phyloP scores from a whole-genome alignment of 306 rosid genomes.

The Ochetophila trinervis region DNA sequence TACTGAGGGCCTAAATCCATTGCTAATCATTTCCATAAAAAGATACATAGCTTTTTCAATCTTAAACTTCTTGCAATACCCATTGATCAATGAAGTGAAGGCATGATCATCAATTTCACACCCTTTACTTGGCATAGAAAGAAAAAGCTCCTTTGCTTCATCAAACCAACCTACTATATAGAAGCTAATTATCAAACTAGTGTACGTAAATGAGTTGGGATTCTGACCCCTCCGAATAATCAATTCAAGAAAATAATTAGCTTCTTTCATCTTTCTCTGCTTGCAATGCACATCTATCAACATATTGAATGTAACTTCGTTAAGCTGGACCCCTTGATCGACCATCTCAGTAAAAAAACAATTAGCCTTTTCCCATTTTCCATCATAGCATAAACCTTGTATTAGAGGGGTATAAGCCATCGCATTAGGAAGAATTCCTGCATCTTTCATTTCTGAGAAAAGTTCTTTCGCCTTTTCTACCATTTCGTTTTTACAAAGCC shows the following conservation, averaged over 20 bases:
- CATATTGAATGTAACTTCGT: constrained; percentile 37
- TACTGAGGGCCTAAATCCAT: constrained; percentile 31
- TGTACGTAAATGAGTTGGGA: constrained; percentile 28
- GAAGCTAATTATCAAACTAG: constrained; percentile 38
- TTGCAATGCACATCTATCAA: constrained; percentile 31
- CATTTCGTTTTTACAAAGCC: constrained; percentile 44
- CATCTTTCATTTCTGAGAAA: constrained; percentile 42
- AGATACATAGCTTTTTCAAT: constrained; percentile 34
- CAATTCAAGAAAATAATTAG: constrained; percentile 26
- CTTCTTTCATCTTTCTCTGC: constrained; percentile 35
- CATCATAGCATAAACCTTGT: constrained; percentile 35
- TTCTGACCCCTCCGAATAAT: constrained; percentile 34
- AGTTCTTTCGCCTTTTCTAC: constrained; percentile 36
- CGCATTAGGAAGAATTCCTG: constrained; percentile 31
- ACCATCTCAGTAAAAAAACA: constrained; percentile 40
- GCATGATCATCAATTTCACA: constrained; percentile 29
- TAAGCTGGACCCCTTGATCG: constrained; percentile 41
- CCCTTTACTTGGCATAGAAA: constrained; percentile 28
- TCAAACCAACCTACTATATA: constrained; percentile 31
- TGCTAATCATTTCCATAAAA: constrained; percentile 29
- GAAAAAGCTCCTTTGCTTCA: constrained; percentile 32
- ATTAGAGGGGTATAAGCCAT: constrained; percentile 35
- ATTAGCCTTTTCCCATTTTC: constrained; percentile 37
- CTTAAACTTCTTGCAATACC: constrained; percentile 29
- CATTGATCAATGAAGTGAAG: constrained; percentile 38